Evolutionary conservation across 768 basidiomycete genomes (phyloP).

Genomic region (Mycena haematopus): DNA sequence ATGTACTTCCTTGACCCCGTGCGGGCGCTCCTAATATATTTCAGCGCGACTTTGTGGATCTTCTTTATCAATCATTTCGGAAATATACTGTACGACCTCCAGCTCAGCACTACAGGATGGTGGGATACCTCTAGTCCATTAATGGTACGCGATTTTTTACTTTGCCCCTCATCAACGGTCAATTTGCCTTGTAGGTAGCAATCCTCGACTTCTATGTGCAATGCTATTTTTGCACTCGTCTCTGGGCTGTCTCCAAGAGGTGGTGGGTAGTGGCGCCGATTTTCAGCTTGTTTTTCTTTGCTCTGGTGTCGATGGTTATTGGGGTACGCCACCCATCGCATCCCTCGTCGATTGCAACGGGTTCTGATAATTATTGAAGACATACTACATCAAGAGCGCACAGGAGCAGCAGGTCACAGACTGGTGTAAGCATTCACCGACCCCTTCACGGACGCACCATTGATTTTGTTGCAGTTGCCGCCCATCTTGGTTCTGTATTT

Average conservation of each 20-base stretch:
- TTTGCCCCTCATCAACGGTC: neutral
- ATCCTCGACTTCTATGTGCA: neutral
- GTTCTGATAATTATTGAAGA: neutral
- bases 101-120: neutral
- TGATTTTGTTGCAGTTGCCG: neutral
- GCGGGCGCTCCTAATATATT: neutral
- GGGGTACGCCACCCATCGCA: neutral
- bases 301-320: neutral
- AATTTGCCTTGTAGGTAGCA: neutral
- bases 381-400: neutral
- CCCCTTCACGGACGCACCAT: neutral
- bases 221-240: neutral
- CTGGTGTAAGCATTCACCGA: neutral
- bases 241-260: neutral
- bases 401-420: neutral
- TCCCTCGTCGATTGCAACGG: neutral
- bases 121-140: neutral
- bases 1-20: neutral
- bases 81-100: neutral
- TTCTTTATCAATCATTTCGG: neutral
- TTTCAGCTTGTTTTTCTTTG: neutral
- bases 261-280: neutral
- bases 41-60: neutral
- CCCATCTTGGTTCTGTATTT: neutral
- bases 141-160: neutral